Base-by-base conservation (phyloP, 2,329 filamentous ascomycete species). In the Eutypa lata region DNA sequence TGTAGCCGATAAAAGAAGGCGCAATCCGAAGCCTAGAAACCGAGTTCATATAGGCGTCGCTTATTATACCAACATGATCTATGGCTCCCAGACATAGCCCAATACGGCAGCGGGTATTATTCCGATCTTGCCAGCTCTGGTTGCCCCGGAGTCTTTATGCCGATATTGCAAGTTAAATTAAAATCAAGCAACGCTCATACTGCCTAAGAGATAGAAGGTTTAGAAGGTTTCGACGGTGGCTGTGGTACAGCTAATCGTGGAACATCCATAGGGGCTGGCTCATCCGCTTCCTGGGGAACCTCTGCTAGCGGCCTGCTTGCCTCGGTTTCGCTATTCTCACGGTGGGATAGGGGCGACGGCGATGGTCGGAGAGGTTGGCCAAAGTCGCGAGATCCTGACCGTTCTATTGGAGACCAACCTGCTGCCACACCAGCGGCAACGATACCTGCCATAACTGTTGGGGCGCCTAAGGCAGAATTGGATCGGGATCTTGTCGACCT, bases 361-460 rank as follows among this genome's bases (percentile, higher is more conserved):
- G 64, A 56, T 26, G 67, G 61, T 14, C 66, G 66, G 40, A 65
- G 68, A 49, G 67, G 65, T 50, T 68, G 65, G 18, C 61, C 63
- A 50, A 73, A 73, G 48, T 72, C 71, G 26, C 68, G 63, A 6
- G 66, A 63, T 48, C 70, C 71, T 18, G 61, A 65, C 47, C 69
- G 72, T 54, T 86, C 85, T 51, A 85, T 80, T 1, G 89, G 89
- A 47, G 87, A 89, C 88, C 88, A 92, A 28, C 86, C 87, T 14
- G 85, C 88, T 33, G 84, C 88, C 33, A 92, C 82, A 63, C 86
- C 87, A 43, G 88, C 89, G 8, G 88, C 89, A 48, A 92, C 83
- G 53, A 92, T 87, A 55, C 89, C 89, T n/a, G 89, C 87, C 89
- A 91, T 91, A 55, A 91, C 88, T 7, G 86, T 85, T 2, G 88